A percentile compares a stretch with the other conserved stretches of the same genome.
phyloP scores from a whole-genome alignment of 768 basidiomycete species.

The Amanita rubescens region DNA sequence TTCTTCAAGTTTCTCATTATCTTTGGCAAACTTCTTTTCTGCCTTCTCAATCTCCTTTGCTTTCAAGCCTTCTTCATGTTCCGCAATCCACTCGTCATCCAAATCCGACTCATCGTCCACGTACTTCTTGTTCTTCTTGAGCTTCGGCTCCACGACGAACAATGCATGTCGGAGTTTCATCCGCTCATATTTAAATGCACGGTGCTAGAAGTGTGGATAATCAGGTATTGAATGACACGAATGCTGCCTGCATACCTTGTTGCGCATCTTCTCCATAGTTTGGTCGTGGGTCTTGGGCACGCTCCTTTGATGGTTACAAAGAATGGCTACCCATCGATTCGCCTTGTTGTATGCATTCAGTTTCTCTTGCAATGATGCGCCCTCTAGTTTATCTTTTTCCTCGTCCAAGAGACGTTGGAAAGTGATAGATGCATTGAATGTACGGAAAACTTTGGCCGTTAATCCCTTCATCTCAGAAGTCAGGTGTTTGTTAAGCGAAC shows the following conservation, averaged over 20 bases:
- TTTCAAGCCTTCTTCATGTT: slow-evolving; percentile 71
- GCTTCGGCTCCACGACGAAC: slow-evolving; percentile 69
- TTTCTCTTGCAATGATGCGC: slow-evolving; percentile 87
- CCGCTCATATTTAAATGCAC: slow-evolving; percentile 88
- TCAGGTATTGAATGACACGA: slow-evolving; percentile 5
- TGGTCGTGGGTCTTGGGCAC: slow-evolving; percentile 90
- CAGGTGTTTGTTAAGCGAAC: slow-evolving; percentile 85
- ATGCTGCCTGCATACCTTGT: slow-evolving; percentile 53
- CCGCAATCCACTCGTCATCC: slow-evolving; percentile 84
- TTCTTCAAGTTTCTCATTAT: slow-evolving; percentile 79
- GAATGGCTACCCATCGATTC: slow-evolving; percentile 92
- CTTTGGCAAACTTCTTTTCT: slow-evolving; percentile 92
- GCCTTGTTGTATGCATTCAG: slow-evolving; percentile 95
- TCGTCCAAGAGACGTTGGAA: slow-evolving; percentile 88
- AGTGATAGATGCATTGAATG: slow-evolving; percentile 95
- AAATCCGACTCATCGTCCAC: slow-evolving; percentile 84
- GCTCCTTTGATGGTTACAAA: slow-evolving; percentile 98
- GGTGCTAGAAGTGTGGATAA: slow-evolving; percentile 47
- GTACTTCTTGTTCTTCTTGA: slow-evolving; percentile 77
- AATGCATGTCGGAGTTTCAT: slow-evolving; percentile 93
- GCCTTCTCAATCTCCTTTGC: slow-evolving; percentile 82
- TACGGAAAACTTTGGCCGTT: slow-evolving; percentile 99
- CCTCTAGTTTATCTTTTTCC: slow-evolving; percentile 33
- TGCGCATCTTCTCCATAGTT: slow-evolving; percentile 89
- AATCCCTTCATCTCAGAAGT: slow-evolving; percentile 93